Evolutionary conservation across 2,329 filamentous ascomycete species (phyloP), one percentile per base, ranked within the genome.

Genomic region (Cladophialophora chaetospira): DNA sequence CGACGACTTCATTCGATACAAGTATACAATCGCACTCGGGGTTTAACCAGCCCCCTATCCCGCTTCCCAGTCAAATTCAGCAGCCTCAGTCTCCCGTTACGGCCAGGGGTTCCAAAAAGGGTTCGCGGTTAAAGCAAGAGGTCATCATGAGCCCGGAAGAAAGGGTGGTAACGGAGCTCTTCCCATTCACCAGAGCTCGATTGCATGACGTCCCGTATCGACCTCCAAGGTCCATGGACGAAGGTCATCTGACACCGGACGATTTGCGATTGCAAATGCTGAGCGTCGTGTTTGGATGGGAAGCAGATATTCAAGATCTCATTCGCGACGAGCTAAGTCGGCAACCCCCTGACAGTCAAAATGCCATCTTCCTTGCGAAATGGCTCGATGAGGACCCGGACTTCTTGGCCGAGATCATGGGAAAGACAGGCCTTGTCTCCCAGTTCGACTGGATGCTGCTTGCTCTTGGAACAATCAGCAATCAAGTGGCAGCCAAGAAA

Each of bases 371-470:
- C 35, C 81, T 99, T 3, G 82, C 90, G 1, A 96, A 95, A 72
- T 99, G 94, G 94, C 82, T 99, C 0, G 91, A 92, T 11, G 89
- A 96, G 60, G 86, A 91, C 57, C 82, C 87, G 0, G 91, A 96
- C 66, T 82, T 91, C 36, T 89, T 96, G 82, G 82, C 86, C 9
- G 85, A 89, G 2, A 61, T 65, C 31, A 89, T 87, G 77, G 75
- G 86, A 33, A 77, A 85, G 40, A 88, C 91, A 0, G 86, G 93
- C 64, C 88, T 89, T n/a, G 92, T 94, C 82, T 93, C 91, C 8
- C 91, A 89, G 2, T 89, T 90, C 0, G 94, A 97, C 72, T 99
- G 94, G 94, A 97, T 99, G 91, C 76, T 97, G 57, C 77, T 99
- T 31, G 93, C 94, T 9, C 75, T 99, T 49, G 96, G 90, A 68